Base-by-base conservation (phyloP, 2,329 filamentous ascomycete species). In the Cladosporium velox region DNA sequence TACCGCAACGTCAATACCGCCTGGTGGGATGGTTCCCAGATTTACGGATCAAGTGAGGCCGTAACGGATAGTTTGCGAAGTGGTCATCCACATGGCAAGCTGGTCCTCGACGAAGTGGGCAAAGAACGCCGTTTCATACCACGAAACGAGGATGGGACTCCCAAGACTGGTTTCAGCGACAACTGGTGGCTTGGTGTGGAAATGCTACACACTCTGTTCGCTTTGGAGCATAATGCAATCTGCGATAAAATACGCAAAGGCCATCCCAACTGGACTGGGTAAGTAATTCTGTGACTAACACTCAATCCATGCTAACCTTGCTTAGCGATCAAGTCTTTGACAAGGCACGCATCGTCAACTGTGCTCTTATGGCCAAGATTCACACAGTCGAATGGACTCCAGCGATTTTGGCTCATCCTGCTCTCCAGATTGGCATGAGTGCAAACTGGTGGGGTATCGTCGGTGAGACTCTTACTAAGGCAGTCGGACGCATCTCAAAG, bases 311-410 rank as follows among this genome's bases (percentile, higher is more conserved):
- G 8, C 28, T 63, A 34, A 63, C 30, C 1, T 2, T 30, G 4
- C 10, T 6, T 24, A 59, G 70, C 3, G 80, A 82, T 55, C 73
- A 80, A 65, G 73, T 82, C 32, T 82, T 83, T 62, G 80, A 83
- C 70, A 81, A 77, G 30, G 81, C 80, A 1, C 72, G 80, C 1
- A 75, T 83, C 1, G 75, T 82, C 26, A 83, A 82, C 67, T 81
- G 77, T 58, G 80, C 80, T 0, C 72, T 83, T 10, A 82, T 83
- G 80, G 81, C 81, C 5, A 83, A 84, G 71, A 83, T 83, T 51
- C 81, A 83, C 67, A 83, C 81, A 0, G 77, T 82, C 3, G 81
- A 83, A 71, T 83, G 81, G 81, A 83, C 81, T 4, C 81, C 80
- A 1, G 81, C 80, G 3, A 82, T 84, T 35, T 75, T 83, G 2